Conservation (phyloP, 2,329 filamentous ascomycete species). For the Neurospora crassa region DNA sequence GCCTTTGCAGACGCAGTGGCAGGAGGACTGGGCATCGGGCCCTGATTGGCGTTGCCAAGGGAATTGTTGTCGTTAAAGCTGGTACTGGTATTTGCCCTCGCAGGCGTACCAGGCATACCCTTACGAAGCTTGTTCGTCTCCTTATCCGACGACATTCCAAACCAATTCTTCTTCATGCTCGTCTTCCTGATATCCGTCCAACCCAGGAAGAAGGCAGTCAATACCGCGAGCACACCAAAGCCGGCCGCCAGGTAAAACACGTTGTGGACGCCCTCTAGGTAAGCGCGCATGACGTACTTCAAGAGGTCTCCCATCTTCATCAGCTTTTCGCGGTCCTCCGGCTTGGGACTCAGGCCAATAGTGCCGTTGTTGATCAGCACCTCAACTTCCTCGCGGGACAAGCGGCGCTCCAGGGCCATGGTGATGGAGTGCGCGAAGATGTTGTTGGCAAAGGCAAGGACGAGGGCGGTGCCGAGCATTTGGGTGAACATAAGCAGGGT, state of each 20-base stretch:
- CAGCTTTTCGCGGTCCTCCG: background rate
- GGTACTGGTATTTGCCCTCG: background rate
- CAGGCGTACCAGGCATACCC: background rate
- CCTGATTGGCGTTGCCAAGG: background rate
- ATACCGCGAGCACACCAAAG: constrained; percentile 24
- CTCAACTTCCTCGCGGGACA: constrained; percentile 19
- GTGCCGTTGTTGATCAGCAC: constrained; percentile 28
- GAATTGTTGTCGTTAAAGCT: background rate
- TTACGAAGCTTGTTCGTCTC: background rate
- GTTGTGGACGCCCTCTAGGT: constrained; percentile 17
- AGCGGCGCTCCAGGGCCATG: constrained; percentile 15
- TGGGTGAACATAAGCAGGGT: constrained; percentile 19
- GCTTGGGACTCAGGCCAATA: constrained; percentile 23
- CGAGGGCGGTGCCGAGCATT: constrained; percentile 17
- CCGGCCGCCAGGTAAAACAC: constrained; percentile 32
- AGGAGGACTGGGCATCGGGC: background rate
- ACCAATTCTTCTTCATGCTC: background rate
- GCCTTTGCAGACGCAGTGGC: background rate
- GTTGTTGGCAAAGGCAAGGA: constrained; percentile 17
- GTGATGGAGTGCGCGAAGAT: constrained; percentile 21
- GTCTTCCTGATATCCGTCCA: constrained; percentile 34
- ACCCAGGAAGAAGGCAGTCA: constrained; percentile 33
- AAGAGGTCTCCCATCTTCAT: background rate
- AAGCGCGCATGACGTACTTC: background rate
- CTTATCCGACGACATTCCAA: background rate